Base-by-base conservation (phyloP, 768 basidiomycete species). In the Tulasnella sp. region DNA sequence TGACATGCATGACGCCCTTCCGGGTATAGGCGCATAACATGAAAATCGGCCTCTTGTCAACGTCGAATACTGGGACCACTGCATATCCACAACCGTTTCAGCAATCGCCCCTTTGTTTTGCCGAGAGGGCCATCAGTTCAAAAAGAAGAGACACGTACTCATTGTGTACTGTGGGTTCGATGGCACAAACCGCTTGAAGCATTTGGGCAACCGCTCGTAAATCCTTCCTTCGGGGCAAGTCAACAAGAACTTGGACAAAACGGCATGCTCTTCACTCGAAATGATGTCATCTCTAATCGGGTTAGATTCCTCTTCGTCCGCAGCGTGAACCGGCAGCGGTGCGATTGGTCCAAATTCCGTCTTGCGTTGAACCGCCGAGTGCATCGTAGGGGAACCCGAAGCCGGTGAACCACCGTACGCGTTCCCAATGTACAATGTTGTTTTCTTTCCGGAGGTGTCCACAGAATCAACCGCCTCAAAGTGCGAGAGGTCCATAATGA, bases 21-120 rank as follows among this genome's bases (percentile, higher is more conserved):
- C 90, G 89, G 0, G 91, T 91, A 83, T 96, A 97, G 6, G 94
- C 94, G 79, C 93, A 96, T 25, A 98, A 85, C 80, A 97, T 82
- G 8, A 94, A 94, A 80, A 97, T 97, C 14, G 95, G 94, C 71
- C 91, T 88, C 83, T 94, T 93, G 84, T 97, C 94, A 72, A 97
- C 90, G 79, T 96, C 96, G 82, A 93, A 96, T 71, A 97, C 91
- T 7, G 96, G 96, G 7, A 97, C 96, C 76, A 90, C 93, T 94
- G 78, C 49, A 39, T 17, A 45, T 38, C 74, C 72, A 22, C n/a
- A 31, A 69, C 7, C 17, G 12, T 39, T 76, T 74, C 40, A 79
- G 74, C 49, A n/a, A 49, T 77, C 72, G 54, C 71, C 29, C 45
- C 15, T 25, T 40, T 17, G 42, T 19, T 45, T 73, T 5, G 34